phyloP scores from a whole-genome alignment of 129 eudicot species.

The Chrysanthemum seticuspe region DNA sequence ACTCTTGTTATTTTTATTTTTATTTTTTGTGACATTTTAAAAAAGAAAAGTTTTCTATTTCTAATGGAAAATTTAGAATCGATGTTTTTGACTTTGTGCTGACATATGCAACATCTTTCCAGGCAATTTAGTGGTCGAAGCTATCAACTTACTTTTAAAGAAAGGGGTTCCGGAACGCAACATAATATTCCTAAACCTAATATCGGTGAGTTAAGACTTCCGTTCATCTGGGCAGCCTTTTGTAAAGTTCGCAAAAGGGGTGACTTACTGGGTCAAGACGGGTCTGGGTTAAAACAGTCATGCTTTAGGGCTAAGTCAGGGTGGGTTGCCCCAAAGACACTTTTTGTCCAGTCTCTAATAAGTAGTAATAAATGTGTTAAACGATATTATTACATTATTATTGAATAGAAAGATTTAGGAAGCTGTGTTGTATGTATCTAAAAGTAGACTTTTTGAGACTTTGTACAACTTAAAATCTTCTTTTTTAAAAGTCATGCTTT shows the following conservation, averaged over 20 bases:
- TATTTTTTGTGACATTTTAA: not conserved
- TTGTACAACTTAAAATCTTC: no score
- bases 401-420: not conserved
- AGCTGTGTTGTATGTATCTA: no score
- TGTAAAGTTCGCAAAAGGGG: not conserved
- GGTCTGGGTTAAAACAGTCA: not conserved
- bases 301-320: not conserved
- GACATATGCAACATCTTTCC: constrained; percentile 25
- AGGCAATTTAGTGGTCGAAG: constrained; percentile 98
- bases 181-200: constrained; percentile 94
- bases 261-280: not conserved
- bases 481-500: no score
- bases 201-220: constrained; percentile 60
- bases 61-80: no score
- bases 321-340: not conserved
- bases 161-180: constrained; percentile 93
- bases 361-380: no score
- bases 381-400: constrained; percentile 7
- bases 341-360: no score
- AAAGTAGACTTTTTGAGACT: no score
- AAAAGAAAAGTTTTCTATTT: no score
- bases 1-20: not conserved
- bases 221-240: constrained; percentile 1
- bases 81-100: not conserved
- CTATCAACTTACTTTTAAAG: constrained; percentile 81